A percentile compares a stretch with the other conserved stretches of the same genome.
phyloP scores from a whole-genome alignment of 495 filamentous ascomycete species.

The Evansstolkia leycettana region DNA sequence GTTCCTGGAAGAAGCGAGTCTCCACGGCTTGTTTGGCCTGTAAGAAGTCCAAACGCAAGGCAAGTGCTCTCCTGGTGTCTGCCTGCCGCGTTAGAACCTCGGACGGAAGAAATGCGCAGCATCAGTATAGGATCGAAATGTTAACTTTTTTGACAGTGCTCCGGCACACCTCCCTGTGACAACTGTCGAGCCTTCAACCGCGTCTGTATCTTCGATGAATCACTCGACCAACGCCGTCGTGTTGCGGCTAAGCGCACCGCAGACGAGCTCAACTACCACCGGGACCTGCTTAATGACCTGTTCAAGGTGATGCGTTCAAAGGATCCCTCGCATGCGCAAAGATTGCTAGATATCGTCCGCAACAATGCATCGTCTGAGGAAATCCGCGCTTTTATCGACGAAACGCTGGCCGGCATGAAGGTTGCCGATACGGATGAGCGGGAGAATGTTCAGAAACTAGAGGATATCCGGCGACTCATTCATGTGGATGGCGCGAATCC shows the following conservation, averaged over 20 bases:
- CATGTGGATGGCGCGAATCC: conserved; percentile 22
- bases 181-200: conserved; percentile 30
- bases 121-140: background rate
- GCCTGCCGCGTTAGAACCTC: too few species aligned
- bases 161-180: conserved; percentile 26
- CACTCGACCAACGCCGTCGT: conserved; percentile 33
- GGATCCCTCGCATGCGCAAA: conserved; percentile 14
- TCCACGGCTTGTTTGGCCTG: conserved; percentile 35
- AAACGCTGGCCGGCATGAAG: conserved; percentile 15
- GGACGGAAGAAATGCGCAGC: background rate
- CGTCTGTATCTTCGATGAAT: conserved; percentile 35
- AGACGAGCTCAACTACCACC: conserved; percentile 31
- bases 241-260: conserved; percentile 37
- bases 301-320: conserved; percentile 26
- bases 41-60: conserved; percentile 38
- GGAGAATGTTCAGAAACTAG: conserved; percentile 13
- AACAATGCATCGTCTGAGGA: conserved; percentile 23
- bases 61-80: background rate
- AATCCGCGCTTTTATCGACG: conserved; percentile 23
- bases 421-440: conserved; percentile 4
- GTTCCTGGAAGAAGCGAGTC: conserved; percentile 28
- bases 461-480: conserved; percentile 19
- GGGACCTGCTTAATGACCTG: conserved; percentile 28
- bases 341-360: conserved; percentile 26
- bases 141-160: conserved; percentile 17